A percentile compares a stretch with the other conserved stretches of the same genome.
These are phyloP conservation scores for Beauveria pseudobassiana DNA, from an alignment of 2,329 filamentous ascomycete species.

Conservation along the genomic window DNA sequence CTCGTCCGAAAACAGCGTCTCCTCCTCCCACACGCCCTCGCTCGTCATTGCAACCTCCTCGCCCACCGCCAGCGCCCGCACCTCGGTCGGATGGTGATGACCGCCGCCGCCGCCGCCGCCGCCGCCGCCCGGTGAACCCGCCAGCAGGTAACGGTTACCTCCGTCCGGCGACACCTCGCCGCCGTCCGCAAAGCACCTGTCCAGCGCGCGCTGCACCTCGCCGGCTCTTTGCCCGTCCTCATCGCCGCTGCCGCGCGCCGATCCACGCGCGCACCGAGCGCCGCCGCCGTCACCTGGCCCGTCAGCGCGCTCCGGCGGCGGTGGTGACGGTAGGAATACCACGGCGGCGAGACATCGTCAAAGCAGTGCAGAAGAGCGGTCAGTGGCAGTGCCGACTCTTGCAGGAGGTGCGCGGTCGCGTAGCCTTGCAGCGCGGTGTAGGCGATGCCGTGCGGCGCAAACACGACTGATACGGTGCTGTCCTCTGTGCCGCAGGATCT, in stretches of 20 bases:
- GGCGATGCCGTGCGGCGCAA: conserved; percentile 56
- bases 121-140: too few relatives aligned
- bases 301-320: conserved; percentile 45
- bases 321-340: conserved; percentile 50
- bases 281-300: conserved; percentile 48
- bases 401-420: conserved; percentile 46
- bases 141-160: not conserved
- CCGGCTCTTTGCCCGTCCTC: conserved; percentile 18
- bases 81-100: conserved; percentile 25
- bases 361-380: conserved; percentile 59
- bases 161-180: conserved; percentile 5
- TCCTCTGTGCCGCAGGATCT: conserved; percentile 14
- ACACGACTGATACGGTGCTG: conserved; percentile 51
- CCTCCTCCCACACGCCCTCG: conserved; percentile 27
- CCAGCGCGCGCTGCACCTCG: conserved; percentile 34
- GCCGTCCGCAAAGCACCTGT: conserved; percentile 14
- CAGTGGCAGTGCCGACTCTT: conserved; percentile 50
- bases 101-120: too few relatives aligned
- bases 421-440: conserved; percentile 48
- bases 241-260: conserved; percentile 51
- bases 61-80: conserved; percentile 33
- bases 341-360: conserved; percentile 50
- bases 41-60: conserved; percentile 36
- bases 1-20: not conserved
- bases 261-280: conserved; percentile 52